Evolutionary conservation across 345 rosid species (phyloP), one percentile per base, ranked within the genome.

Genomic region (thale cress (Arabidopsis thaliana)): DNA sequence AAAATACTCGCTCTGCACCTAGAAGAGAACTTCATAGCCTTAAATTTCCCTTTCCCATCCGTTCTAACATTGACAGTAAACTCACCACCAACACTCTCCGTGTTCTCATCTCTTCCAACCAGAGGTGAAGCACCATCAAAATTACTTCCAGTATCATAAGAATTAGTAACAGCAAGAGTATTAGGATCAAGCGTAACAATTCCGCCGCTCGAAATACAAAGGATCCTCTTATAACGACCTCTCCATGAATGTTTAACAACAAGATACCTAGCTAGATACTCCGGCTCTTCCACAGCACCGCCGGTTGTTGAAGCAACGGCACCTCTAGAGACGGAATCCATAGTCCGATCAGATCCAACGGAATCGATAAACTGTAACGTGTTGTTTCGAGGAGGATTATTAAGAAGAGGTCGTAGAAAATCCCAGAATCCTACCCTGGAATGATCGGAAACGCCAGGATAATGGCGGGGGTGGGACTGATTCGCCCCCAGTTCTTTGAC

Each of bases 171-270:
- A 2, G 82, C 24, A 34, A 95, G 88, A 0, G 99, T 84, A 69
- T 79, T 80, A 0, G 99, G 99, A 67, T 95, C 99, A 13, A 95
- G 85, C 25, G 99, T 95, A 68, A 89, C 72, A 66, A 95, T 89
- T 2, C 93, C 83, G 4, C 46, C 86, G 65, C 60, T 72, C 1
- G 94, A 87, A 13, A 95, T 84, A 67, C 99, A 95, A 59, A 95
- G 89, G 64, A 95, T 86, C 75, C 99, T 85, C 80, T 90, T 95
- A 80, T 95, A 95, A 33, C 96, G 88, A 33, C 99, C 99, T 2
- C 99, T 92, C 99, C 99, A 95, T 0, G 98, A 95, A 83, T 95
- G 99, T 36, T 95, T 95, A 61, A 92, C 78, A 20, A 92, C 96
- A 55, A 88, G 10, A 82, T 89, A 93, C 65, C 99, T 89, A 41